Evolutionary conservation across 2,329 filamentous ascomycete genomes (phyloP), one percentile per base, ranked within the genome.

Genomic region (Mollisiaceae sp.): DNA sequence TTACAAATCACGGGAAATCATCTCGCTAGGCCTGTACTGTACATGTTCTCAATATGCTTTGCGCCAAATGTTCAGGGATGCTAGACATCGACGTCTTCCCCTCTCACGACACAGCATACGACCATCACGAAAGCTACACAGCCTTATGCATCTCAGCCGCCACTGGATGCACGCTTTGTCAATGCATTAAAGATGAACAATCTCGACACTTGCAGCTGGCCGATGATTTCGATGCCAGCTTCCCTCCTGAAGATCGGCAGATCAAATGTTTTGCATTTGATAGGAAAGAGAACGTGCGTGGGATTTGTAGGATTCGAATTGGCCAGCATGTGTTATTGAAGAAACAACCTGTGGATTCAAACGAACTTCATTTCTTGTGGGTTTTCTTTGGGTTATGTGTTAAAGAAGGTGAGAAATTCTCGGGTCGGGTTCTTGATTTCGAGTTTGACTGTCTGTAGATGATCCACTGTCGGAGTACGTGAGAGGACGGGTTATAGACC

Each of bases 61-160:
- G 47, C 47, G 18, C 8, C 20, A 52, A 32, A 18, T 52, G 47
- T 32, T 12, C 8, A 14, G 47, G 47, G 3, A 52, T 52, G 47
- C 47, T 52, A 4, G 47, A 52, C 22, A 20, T 52, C 24, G 47
- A 52, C 22, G 47, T 52, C 47, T 52, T 52, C 22, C 47, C 47
- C 9, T 12, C 47, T 22, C 24, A 20, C 47, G 47, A 52, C 11
- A 52, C 47, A 18, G 8, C 47, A 1, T 52, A 52, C 47, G 24
- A 52, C 18, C 47, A 52, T 32, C 47, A 52, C 47, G 47, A 52
- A 52, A 52, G 47, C 24, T 52, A 52, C 18, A 52, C 47, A 32
- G 47, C 47, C 8, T 12, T 52, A 32, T 52, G 47, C 22, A 6
- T 32, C 20, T 52, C 47, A 24, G 47, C 47, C 8, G 47, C 24